phyloP scores from a whole-genome alignment of 441 rosid species.

The Bruguiera hainesii region DNA sequence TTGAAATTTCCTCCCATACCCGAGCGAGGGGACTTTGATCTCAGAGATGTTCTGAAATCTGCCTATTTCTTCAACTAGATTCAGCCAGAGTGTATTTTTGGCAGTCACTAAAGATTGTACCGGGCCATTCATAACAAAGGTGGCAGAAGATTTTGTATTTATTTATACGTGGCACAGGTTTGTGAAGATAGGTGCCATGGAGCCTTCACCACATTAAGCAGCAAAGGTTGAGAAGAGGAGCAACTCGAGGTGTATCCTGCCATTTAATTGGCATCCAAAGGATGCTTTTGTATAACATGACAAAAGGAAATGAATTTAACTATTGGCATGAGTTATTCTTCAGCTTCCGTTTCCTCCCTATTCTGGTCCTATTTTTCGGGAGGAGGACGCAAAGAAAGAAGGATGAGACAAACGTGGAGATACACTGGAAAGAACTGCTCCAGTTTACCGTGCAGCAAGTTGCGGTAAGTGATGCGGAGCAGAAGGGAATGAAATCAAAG shows the following conservation, averaged over 20 bases:
- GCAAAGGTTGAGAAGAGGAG: conserved; percentile 5
- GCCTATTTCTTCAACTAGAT: conserved; percentile 90
- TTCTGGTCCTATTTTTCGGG: not conserved
- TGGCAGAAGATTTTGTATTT: conserved; percentile 16
- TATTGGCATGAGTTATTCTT: conserved; percentile 2
- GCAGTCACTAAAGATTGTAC: not conserved
- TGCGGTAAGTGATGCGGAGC: not conserved
- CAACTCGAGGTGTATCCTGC: not conserved
- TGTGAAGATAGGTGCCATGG: conserved; percentile 8
- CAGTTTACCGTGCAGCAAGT: not conserved
- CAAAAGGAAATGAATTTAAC: not conserved
- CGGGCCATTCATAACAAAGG: conserved; percentile 11
- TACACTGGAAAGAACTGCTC: conserved; percentile 3
- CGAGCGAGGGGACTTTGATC: conserved; percentile 88
- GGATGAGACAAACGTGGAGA: not conserved
- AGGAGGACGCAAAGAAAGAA: not conserved
- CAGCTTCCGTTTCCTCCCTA: not conserved
- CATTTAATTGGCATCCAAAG: not conserved
- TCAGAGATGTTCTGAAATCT: conserved; percentile 69
- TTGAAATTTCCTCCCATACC: conserved; percentile 86
- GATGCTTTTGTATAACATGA: conserved; percentile 19
- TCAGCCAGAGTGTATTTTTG: conserved; percentile 14
- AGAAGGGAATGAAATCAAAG: conserved; percentile 4
- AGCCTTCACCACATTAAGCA: not conserved
- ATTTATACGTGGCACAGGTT: conserved; percentile 8